These are phyloP conservation scores for Protomyces inundatus DNA, from an alignment of 1,139 yeast species.

Conservation along the genomic window DNA sequence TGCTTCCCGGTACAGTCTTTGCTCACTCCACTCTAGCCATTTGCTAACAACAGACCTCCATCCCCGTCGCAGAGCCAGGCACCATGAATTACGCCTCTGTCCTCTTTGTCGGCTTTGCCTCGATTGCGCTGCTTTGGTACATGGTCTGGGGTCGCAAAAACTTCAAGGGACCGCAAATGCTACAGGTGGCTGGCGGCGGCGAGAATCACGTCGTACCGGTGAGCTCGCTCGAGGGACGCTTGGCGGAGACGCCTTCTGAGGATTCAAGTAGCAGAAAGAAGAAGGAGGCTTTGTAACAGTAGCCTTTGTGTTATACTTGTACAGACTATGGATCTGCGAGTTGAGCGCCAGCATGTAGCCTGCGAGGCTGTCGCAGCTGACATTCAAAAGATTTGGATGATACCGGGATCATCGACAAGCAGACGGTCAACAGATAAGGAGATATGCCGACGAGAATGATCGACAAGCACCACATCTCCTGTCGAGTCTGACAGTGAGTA, in stretches of 20 bases:
- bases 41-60: neutral
- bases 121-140: constrained; percentile 13
- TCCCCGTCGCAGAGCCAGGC: constrained; percentile 15
- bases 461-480: no score
- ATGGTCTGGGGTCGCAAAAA: constrained; percentile 19
- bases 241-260: neutral
- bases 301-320: no score
- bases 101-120: constrained; percentile 9
- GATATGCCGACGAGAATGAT: no score
- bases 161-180: constrained; percentile 16
- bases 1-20: neutral
- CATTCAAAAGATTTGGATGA: no score
- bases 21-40: no score
- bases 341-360: no score
- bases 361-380: no score
- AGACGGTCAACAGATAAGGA: no score
- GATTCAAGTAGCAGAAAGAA: neutral
- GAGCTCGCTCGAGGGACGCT: neutral
- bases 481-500: no score
- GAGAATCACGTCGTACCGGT: neutral
- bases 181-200: constrained; percentile 3
- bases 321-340: no score
- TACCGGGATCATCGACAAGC: no score
- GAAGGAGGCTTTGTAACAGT: neutral
- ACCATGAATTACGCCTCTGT: constrained; percentile 25